Evolutionary conservation across 1,284 basidiomycete genomes (phyloP), one percentile per base, ranked within the genome.

Genomic region (Wallemia mellicola): DNA sequence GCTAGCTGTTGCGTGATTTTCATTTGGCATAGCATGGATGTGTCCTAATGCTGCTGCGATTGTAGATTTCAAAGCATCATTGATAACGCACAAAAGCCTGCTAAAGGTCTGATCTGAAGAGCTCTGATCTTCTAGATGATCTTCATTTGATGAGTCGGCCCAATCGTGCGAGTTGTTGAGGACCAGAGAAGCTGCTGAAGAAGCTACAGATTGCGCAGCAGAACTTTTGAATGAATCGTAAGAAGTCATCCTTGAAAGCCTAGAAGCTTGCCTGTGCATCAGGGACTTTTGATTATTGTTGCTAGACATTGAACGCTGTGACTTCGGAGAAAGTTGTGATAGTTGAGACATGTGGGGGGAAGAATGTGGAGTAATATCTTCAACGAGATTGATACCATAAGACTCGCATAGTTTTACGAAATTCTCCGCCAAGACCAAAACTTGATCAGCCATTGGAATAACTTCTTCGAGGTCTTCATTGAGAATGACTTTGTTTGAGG

Each of bases 381-480:
- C 55, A 25, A 5, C 22, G n/a, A 87, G 73, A 59, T 80, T 75
- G 22, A 91, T 72, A 15, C 85, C 87, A 67, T 80, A 86, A 62
- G 86, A 81, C 33, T 81, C 19, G n/a, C 38, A 48, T 7, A 48
- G 38, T 3, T 48, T 72, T 14, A 66, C 63, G 24, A 71, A 66
- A 54, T 70, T 61, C 1, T 70, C 71, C 26, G 63, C 64, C 3
- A 66, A 65, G 11, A 64, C 61, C 24, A 62, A 17, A 2, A 83
- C 78, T 63, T 82, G 78, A 17, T 82, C 81, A 1, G 78, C 80
- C 7, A 81, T 72, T 33, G 79, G 76, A 60, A 86, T 73, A 82
- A 86, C 84, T 22, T 72, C 73, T 62, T 81, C 79, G 3, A 81
- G 75, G 66, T 83, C 81, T 48, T 68, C 65, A 3, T 60, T 62